phyloP scores from a whole-genome alignment of 2,329 filamentous ascomycete genomes.

The Penicillium hesseltinei region DNA sequence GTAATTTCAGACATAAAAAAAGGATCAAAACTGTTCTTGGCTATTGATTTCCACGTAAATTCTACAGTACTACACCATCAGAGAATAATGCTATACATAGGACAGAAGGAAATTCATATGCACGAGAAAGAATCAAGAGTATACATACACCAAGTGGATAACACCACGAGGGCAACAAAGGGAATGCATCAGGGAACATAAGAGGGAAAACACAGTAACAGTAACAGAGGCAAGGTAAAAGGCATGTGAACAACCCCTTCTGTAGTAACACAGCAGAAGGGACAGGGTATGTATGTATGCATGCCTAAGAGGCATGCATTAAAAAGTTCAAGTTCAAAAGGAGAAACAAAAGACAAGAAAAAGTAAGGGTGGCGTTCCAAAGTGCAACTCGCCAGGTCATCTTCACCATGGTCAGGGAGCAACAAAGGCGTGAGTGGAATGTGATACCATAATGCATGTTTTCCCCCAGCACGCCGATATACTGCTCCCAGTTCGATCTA shows the following conservation, averaged over 20 bases:
- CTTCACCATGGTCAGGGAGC: neutral
- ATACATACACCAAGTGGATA: constrained; percentile 11
- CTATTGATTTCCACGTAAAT: neutral
- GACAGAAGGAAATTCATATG: constrained; percentile 9
- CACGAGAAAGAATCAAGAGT: constrained; percentile 4
- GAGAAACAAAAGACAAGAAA: neutral
- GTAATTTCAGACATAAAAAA: neutral
- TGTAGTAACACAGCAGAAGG: neutral
- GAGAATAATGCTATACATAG: neutral
- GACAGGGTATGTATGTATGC: constrained; percentile 10
- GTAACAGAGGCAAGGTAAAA: constrained; percentile 1
- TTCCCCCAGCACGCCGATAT: neutral
- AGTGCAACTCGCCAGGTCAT: constrained; percentile 2
- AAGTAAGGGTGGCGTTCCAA: neutral
- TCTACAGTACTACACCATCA: neutral
- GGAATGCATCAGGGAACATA: constrained; percentile 8
- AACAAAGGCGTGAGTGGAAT: neutral
- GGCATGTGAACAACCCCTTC: constrained; percentile 4
- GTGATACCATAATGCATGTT: neutral
- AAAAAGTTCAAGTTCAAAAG: constrained; percentile 2
- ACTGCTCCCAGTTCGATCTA: neutral
- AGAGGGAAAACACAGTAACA: neutral
- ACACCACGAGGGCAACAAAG: constrained; percentile 1
- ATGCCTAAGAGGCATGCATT: constrained; percentile 2
- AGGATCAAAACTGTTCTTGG: neutral